These are phyloP conservation scores for Leccinum imitatum DNA, from an alignment of 768 basidiomycete genomes.

Conservation along the genomic window DNA sequence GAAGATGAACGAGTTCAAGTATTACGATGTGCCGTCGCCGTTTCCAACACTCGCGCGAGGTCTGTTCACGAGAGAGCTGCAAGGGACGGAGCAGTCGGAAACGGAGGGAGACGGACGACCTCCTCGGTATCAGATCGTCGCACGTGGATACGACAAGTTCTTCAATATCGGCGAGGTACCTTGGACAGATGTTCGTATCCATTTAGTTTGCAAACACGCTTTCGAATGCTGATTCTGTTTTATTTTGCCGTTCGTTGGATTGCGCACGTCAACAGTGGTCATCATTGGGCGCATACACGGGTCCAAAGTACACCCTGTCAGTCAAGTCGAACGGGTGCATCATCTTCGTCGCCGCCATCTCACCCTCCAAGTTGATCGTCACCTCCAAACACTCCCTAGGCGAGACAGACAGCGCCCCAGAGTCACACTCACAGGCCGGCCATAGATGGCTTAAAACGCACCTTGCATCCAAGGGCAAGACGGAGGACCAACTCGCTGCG, in stretches of 20 bases:
- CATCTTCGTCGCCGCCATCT: conserved; percentile 89
- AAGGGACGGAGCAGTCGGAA: conserved; percentile 16
- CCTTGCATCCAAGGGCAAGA: conserved; percentile 50
- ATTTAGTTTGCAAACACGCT: not conserved
- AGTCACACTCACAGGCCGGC: conserved; percentile 81
- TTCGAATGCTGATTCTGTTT: not conserved
- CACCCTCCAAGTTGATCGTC: conserved; percentile 69
- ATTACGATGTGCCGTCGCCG: conserved; percentile 83
- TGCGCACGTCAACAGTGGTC: conserved; percentile 59
- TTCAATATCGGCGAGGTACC: conserved; percentile 97
- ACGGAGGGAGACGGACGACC: conserved; percentile 29
- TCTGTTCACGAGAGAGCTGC: conserved; percentile 66
- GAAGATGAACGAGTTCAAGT: conserved; percentile 99
- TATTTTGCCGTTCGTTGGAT: not conserved
- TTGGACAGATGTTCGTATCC: conserved; percentile 78
- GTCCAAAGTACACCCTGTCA: conserved; percentile 79
- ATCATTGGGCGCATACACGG: conserved; percentile 65
- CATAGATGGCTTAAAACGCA: conserved; percentile 81
- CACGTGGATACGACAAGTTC: conserved; percentile 96
- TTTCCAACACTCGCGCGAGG: conserved; percentile 96
- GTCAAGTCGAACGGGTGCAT: conserved; percentile 97
- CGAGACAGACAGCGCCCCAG: conserved; percentile 36
- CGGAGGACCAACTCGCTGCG: conserved; percentile 71
- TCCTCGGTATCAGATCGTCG: conserved; percentile 63
- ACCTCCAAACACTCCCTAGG: conserved; percentile 95